Conservation (phyloP, 1,139 yeast species). For the Hemisphaericaspora xylofermentans region DNA sequence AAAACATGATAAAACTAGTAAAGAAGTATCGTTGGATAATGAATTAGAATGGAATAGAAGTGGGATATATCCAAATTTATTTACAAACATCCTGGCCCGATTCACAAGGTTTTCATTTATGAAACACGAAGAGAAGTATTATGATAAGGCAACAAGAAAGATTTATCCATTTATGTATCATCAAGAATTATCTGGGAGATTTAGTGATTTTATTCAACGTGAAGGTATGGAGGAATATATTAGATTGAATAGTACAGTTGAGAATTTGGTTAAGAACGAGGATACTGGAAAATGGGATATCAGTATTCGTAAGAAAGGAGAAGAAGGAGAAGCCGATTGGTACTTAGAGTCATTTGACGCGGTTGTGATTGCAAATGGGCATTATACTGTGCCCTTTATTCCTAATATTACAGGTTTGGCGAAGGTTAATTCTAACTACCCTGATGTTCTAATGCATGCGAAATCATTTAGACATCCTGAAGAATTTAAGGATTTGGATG, state of each 20-base stretch:
- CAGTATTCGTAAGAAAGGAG: constrained; percentile 28
- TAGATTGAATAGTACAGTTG: constrained; percentile 40
- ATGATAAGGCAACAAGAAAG: constrained; percentile 20
- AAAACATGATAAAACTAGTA: constrained; percentile 20
- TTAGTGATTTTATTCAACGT: constrained; percentile 27
- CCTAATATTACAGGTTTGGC: constrained; percentile 53
- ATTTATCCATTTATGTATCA: constrained; percentile 44
- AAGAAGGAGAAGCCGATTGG: constrained; percentile 31
- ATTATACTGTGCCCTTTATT: constrained; percentile 50
- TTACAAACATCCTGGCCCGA: constrained; percentile 46
- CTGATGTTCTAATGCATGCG: constrained; percentile 56
- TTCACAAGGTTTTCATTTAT: constrained; percentile 44
- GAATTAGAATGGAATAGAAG: constrained; percentile 39
- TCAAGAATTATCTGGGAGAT: constrained; percentile 33
- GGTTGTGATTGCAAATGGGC: constrained; percentile 55
- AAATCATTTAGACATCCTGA: constrained; percentile 55
- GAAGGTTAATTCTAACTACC: constrained; percentile 45
- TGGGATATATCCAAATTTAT: constrained; percentile 44
- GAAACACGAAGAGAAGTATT: constrained; percentile 28
- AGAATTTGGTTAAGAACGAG: constrained; percentile 29
- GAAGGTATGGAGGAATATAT: constrained; percentile 33
- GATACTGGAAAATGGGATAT: constrained; percentile 43
- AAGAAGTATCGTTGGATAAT: constrained; percentile 12
- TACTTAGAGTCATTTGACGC: constrained; percentile 45
- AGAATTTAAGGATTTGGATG: constrained; percentile 41